Evolutionary conservation across 2,329 filamentous ascomycete genomes (phyloP).

Genomic region (Penicillium aurantiogriseum): DNA sequence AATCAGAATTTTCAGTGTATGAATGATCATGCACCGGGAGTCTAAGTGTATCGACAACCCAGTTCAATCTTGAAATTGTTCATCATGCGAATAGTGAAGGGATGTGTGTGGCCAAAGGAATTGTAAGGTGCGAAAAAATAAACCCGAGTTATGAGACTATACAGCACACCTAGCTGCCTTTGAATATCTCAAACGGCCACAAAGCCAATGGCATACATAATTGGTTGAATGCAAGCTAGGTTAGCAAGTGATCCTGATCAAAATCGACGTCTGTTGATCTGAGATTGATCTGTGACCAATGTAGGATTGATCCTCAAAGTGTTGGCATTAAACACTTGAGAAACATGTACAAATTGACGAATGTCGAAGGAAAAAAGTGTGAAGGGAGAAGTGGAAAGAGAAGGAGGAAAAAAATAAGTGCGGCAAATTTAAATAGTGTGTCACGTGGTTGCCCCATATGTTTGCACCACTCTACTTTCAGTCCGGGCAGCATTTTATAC

Average conservation of each 20-base stretch:
- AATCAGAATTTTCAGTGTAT: slow-evolving; percentile 45
- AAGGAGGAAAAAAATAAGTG: neutral
- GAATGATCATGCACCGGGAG: slow-evolving; percentile 36
- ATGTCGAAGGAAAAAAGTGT: neutral
- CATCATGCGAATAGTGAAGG: slow-evolving; percentile 32
- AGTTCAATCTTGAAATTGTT: slow-evolving; percentile 35
- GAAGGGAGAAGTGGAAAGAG: neutral
- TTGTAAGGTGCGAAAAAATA: neutral
- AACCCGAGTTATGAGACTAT: neutral
- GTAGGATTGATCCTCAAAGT: neutral
- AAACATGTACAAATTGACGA: neutral
- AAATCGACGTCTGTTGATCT: neutral
- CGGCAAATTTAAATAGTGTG: neutral
- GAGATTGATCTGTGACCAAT: neutral
- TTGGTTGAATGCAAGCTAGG: neutral
- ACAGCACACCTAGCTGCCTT: too few relatives aligned
- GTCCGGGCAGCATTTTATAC: neutral
- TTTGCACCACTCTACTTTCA: neutral
- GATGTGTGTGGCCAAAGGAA: neutral
- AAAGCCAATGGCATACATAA: too few relatives aligned
- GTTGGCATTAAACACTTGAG: neutral
- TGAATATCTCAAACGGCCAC: neutral
- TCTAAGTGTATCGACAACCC: slow-evolving; percentile 28
- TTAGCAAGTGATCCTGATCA: neutral
- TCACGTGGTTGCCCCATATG: slow-evolving; percentile 2